phyloP scores from a whole-genome alignment of 306 rosid genomes.

The Cotoneaster glaucophyllus region DNA sequence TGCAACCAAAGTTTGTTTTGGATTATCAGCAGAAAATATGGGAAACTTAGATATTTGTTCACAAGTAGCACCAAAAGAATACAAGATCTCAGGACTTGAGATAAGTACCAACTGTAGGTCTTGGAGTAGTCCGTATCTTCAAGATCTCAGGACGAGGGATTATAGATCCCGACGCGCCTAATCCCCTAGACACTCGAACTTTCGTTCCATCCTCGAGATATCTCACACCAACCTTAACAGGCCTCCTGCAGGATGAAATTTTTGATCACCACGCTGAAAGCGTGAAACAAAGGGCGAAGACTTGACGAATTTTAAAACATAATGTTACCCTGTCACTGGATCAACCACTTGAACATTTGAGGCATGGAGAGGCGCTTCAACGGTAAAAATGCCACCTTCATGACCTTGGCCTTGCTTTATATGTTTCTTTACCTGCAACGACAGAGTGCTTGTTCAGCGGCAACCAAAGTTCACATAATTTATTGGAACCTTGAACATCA shows the following conservation, averaged over 20 bases:
- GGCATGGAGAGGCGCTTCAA: slow-evolving; percentile 91
- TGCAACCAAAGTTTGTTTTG: slow-evolving; percentile 29
- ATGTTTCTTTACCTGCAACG: slow-evolving; percentile 75
- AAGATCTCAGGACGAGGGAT: slow-evolving; percentile 91
- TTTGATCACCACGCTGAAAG: not conserved
- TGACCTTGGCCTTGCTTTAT: slow-evolving; percentile 96
- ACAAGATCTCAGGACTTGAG: slow-evolving; percentile 1
- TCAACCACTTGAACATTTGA: slow-evolving; percentile 86
- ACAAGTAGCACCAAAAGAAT: slow-evolving; percentile 1
- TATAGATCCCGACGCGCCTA: slow-evolving; percentile 74
- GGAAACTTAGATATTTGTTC: not conserved
- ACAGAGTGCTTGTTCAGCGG: not conserved
- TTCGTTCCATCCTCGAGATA: slow-evolving; percentile 95
- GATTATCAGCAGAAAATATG: not conserved
- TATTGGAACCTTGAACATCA: not conserved
- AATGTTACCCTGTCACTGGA: slow-evolving; percentile 66
- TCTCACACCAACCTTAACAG: slow-evolving; percentile 72
- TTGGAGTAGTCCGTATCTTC: slow-evolving; percentile 74
- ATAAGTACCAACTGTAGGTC: slow-evolving; percentile 66
- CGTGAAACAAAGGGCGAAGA: slow-evolving; percentile 8
- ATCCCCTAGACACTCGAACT: slow-evolving; percentile 82
- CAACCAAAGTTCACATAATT: not conserved
- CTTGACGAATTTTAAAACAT: not conserved
- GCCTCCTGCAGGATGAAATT: slow-evolving; percentile 48
- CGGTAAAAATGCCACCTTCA: slow-evolving; percentile 90